Evolutionary conservation across 1,284 basidiomycete species (phyloP).

Genomic region (Ceratobasidium sp.): DNA sequence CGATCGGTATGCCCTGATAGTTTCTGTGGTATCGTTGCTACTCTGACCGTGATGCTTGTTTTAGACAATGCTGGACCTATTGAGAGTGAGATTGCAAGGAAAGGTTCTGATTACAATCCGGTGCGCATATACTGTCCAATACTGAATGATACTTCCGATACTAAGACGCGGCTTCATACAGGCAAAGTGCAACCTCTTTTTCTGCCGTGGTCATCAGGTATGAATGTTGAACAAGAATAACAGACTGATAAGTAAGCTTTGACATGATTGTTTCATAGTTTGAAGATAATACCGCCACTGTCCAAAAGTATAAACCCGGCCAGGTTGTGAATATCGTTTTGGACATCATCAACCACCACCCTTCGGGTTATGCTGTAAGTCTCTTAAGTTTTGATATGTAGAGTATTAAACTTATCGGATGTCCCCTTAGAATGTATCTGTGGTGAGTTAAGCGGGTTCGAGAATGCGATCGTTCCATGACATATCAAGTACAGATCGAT

Average conservation of each 20-base stretch:
- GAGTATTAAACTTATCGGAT: no score
- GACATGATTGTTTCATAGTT: no score
- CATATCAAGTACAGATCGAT: conserved; percentile 1
- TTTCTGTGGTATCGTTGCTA: no score
- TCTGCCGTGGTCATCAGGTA: conserved; percentile 22
- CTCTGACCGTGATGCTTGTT: no score
- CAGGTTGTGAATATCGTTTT: conserved; percentile 38
- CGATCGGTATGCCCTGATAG: neutral
- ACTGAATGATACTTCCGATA: neutral
- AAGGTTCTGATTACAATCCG: conserved; percentile 17
- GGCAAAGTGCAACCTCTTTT: conserved; percentile 35
- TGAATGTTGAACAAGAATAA: no score
- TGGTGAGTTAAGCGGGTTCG: no score
- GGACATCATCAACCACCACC: conserved; percentile 41
- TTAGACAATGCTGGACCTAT: conserved; percentile 19
- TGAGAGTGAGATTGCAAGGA: conserved; percentile 28
- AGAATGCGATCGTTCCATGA: no score
- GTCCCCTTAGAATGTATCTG: conserved; percentile 37
- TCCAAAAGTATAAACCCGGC: conserved; percentile 22
- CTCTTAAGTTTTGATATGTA: no score
- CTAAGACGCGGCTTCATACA: no score
- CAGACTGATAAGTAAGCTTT: no score
- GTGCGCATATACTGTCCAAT: neutral
- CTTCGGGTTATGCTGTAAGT: conserved; percentile 39
- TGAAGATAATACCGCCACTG: conserved; percentile 3